Evolutionary conservation across 2,329 filamentous ascomycete species (phyloP), one percentile per base, ranked within the genome.

Genomic region (Sarocladiaceae sp.): DNA sequence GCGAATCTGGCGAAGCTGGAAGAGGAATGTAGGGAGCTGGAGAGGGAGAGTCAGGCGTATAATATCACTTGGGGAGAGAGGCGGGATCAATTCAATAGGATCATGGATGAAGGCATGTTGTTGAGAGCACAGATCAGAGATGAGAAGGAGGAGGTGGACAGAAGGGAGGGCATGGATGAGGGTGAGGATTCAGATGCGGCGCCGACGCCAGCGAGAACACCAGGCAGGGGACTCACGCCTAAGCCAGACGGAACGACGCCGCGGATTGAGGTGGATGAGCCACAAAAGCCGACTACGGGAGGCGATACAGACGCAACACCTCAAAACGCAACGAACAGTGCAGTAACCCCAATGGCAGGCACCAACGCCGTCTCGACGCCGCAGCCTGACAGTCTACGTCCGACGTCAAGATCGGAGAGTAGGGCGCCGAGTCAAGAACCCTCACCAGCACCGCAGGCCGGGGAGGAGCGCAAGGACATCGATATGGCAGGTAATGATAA

Each of bases 111-210:
- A 68, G 88, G 88, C n/a, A 85, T 86, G 77, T 75, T 87, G 51
- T 74, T 97, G 61, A 73, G 90, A 47, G 76, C 87, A 40, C 74
- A 94, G 61, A 95, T 97, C 57, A 82, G 89, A 48, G 90, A 95
- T 57, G 91, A 96, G 71, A 95, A 95, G 67, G 90, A 95, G 61
- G 89, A 95, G 65, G 87, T 93, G 0, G 89, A 95, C 65, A 74
- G 88, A 33, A 78, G 88, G 45, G 88, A 94, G 62, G 88, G 88
- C 23, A 88, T 88, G 80, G 77, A 80, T 46, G 81, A 80, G 51
- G 82, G 80, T 39, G 77, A 71, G 13, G 47, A 63, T 51, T 48
- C 54, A 48, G 51, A 62, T 52, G 50, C 40, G 21, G 59, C 55
- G 13, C 56, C 24, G 6, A 46, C 46, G 32, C 46, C 29, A 23